Conservation (phyloP, 257 asterid genomes). For the Penstemon eatonii region DNA sequence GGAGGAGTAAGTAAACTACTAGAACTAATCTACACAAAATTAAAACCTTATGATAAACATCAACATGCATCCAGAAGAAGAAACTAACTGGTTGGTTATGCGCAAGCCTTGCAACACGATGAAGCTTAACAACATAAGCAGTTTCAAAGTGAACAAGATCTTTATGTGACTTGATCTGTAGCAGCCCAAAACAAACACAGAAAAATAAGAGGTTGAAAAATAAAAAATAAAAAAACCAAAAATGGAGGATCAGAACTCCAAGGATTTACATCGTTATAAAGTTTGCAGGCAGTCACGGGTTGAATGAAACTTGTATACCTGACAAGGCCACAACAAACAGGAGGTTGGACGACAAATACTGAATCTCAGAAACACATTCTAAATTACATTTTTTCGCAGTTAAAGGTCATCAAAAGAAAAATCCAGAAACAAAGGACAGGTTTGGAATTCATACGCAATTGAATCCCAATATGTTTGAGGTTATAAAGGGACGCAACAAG, state of each 20-base stretch:
- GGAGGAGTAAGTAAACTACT: conserved; percentile 24
- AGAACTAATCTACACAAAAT: conserved; percentile 13
- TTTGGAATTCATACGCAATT: conserved; percentile 4
- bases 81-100: conserved; percentile 78
- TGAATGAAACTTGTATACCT: conserved; percentile 97
- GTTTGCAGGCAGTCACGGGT: conserved; percentile 91
- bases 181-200: conserved; percentile 26
- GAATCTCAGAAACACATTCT: background rate
- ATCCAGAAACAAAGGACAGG: background rate
- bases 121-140: conserved; percentile 94
- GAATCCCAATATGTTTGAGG: background rate
- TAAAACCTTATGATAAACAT: conserved; percentile 7
- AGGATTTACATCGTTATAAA: conserved; percentile 81
- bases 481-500: background rate
- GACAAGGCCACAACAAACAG: conserved; percentile 37
- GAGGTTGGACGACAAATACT: conserved; percentile 5
- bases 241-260: conserved; percentile 13
- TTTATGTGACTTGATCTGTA: conserved; percentile 85
- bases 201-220: background rate
- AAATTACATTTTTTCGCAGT: background rate
- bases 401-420: background rate
- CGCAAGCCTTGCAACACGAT: conserved; percentile 92
- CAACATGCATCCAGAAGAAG: conserved; percentile 31
- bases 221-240: conserved; percentile 13
- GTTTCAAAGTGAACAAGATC: conserved; percentile 97